A percentile compares a stretch with the other conserved stretches of the same genome.
Evolutionary conservation across 148 eudicot species (phyloP).

Genomic region (Suaeda aralocaspica): DNA sequence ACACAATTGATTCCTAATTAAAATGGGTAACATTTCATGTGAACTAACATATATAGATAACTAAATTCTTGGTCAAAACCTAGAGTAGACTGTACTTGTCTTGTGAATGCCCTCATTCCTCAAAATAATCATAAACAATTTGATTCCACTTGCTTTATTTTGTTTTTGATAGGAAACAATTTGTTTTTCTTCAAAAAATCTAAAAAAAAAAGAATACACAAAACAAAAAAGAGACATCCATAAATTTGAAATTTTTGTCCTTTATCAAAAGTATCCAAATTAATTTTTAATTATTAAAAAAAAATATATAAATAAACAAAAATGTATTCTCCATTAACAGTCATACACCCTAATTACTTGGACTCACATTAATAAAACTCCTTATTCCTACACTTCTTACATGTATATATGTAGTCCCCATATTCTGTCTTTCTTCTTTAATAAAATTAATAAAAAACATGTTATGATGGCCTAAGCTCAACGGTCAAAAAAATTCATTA

Average conservation of each 20-base stretch:
- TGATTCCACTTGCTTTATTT: no score
- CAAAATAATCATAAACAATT: no score
- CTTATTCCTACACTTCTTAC: background rate
- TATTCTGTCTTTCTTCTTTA: background rate
- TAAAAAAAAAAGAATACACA: no score
- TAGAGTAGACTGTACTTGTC: no score
- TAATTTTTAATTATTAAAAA: background rate
- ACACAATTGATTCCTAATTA: no score
- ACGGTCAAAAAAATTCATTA: conserved; percentile 12
- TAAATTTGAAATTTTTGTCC: background rate
- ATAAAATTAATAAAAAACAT: background rate
- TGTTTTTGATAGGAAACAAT: no score
- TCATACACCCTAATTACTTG: conserved; percentile 7
- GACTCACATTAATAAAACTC: background rate
- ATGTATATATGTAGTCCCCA: background rate
- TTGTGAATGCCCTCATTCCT: no score
- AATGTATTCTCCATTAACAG: background rate
- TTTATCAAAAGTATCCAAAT: background rate
- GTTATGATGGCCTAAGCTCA: conserved; percentile 27
- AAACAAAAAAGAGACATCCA: background rate
- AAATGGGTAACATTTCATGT: no score
- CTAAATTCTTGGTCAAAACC: no score
- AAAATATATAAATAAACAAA: background rate
- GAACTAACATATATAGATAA: no score
- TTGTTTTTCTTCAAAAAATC: no score